Evolutionary conservation across 1,284 basidiomycete species (phyloP).

Genomic region (Neonothopanus nambi): DNA sequence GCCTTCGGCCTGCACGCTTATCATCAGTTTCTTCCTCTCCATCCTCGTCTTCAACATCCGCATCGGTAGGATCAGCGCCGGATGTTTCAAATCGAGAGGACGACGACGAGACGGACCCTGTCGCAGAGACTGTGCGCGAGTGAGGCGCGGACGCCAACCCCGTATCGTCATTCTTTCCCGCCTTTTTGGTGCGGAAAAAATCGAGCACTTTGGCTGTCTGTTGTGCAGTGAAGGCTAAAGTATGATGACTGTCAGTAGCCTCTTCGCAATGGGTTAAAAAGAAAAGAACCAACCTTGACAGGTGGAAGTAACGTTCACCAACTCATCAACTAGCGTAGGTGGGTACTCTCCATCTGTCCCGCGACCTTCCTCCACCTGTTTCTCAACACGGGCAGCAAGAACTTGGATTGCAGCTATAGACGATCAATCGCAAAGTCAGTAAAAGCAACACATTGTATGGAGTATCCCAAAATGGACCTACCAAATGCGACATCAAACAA

Average conservation of each 20-base stretch:
- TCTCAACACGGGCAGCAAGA: slow-evolving; percentile 36
- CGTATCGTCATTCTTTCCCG: background rate
- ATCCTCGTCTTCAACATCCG: slow-evolving; percentile 21
- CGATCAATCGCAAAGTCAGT: slow-evolving; percentile 12
- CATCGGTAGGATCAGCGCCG: slow-evolving; percentile 10
- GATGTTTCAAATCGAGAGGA: background rate
- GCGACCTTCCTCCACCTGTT: background rate
- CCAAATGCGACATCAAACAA: slow-evolving; percentile 50
- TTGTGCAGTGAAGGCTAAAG: slow-evolving; percentile 59
- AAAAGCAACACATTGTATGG: slow-evolving; percentile 15
- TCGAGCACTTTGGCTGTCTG: slow-evolving; percentile 44
- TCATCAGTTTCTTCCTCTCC: slow-evolving; percentile 13
- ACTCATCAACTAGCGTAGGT: slow-evolving; percentile 43
- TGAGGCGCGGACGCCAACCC: background rate
- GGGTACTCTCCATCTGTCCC: slow-evolving; percentile 31
- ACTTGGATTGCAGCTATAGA: slow-evolving; percentile 38
- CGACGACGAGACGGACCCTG: background rate
- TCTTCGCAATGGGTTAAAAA: no score
- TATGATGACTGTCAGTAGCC: background rate
- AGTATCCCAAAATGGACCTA: slow-evolving; percentile 18
- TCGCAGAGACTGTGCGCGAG: background rate
- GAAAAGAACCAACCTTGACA: slow-evolving; percentile 50
- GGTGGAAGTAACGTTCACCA: slow-evolving; percentile 51
- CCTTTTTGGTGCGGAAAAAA: slow-evolving; percentile 7
- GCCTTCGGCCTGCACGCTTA: no score